Conservation (phyloP, 192 early-diverging fungal species). For the Physocladia obscura region DNA sequence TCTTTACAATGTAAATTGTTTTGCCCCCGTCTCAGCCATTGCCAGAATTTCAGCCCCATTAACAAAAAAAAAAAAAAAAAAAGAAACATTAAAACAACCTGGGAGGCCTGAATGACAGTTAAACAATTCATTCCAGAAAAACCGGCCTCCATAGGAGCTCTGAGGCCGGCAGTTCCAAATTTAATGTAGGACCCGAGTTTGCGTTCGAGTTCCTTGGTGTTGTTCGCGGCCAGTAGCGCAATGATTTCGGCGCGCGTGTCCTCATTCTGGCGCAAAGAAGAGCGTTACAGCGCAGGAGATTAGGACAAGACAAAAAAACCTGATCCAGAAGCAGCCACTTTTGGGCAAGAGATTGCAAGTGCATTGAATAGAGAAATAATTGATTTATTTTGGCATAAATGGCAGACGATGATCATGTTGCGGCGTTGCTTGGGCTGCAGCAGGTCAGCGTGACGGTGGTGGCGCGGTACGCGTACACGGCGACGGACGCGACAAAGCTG, state of each 20-base stretch:
- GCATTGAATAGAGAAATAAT: background rate
- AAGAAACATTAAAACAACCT: slow-evolving; percentile 43
- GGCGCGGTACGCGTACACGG: slow-evolving; percentile 85
- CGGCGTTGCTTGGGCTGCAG: background rate
- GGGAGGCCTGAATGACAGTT: slow-evolving; percentile 90
- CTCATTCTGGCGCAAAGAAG: slow-evolving; percentile 49
- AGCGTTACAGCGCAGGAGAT: no score
- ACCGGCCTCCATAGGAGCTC: slow-evolving; percentile 92
- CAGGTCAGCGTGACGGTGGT: background rate
- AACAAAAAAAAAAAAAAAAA: background rate
- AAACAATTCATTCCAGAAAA: slow-evolving; percentile 91
- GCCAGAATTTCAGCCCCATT: no score
- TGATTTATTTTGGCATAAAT: background rate
- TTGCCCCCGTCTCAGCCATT: no score
- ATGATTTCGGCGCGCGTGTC: slow-evolving; percentile 62
- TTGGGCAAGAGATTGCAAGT: slow-evolving; percentile 35
- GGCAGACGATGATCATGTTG: background rate
- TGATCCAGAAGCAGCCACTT: slow-evolving; percentile 61
- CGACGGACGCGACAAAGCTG: slow-evolving; percentile 71
- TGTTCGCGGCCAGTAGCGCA: slow-evolving; percentile 43
- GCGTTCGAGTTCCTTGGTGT: slow-evolving; percentile 52
- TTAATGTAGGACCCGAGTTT: slow-evolving; percentile 67
- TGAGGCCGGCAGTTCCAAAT: slow-evolving; percentile 86
- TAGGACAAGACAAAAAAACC: slow-evolving; percentile 32
- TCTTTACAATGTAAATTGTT: background rate